Evolutionary conservation across 805 yeast genomes (phyloP).

Genomic region (Wickerhamomyces subpelliculosus): DNA sequence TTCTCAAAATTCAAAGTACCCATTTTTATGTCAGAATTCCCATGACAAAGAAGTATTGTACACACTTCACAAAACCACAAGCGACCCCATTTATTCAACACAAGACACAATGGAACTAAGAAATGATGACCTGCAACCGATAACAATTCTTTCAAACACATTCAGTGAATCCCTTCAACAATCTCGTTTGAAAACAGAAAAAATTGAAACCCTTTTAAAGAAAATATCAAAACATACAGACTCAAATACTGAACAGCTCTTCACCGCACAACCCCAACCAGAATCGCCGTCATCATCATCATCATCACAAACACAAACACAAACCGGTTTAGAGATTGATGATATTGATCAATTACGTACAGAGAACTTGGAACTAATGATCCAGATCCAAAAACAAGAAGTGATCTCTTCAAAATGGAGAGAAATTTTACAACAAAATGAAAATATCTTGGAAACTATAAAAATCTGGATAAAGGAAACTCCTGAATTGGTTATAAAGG

Average conservation of each 20-base stretch:
- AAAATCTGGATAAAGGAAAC: neutral
- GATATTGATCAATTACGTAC: neutral
- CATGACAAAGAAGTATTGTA: no score
- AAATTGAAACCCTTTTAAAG: neutral
- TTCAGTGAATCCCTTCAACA: neutral
- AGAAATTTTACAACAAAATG: neutral
- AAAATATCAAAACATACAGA: neutral
- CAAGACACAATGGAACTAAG: neutral
- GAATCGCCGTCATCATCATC: no score
- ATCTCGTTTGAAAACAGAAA: neutral
- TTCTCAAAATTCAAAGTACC: no score
- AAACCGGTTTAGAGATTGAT: no score
- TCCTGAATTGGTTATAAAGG: neutral
- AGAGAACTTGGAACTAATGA: neutral
- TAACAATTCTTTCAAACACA: neutral
- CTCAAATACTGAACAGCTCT: neutral
- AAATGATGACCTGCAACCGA: neutral
- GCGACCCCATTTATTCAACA: no score
- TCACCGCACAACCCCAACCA: neutral
- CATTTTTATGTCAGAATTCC: no score
- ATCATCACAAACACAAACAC: no score
- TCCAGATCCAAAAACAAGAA: neutral
- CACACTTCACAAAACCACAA: no score
- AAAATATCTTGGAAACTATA: neutral
- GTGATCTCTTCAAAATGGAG: neutral